A percentile compares a stretch with the other conserved stretches of the same genome.
These are phyloP conservation scores for Panicum miliaceum DNA, from an alignment of 176 grass and related monocot species.

Conservation along the genomic window DNA sequence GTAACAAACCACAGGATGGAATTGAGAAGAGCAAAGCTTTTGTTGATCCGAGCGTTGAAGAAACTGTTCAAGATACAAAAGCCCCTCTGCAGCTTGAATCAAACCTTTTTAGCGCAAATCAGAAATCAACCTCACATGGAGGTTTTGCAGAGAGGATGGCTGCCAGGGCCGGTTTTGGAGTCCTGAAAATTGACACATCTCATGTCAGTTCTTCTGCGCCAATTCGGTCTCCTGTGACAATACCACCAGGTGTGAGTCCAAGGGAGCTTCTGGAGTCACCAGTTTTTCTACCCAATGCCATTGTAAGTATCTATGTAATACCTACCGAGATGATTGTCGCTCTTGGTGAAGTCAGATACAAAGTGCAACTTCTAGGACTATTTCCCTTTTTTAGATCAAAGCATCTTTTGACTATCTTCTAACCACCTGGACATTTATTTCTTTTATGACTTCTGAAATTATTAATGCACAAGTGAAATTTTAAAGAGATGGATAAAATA, in stretches of 20 bases:
- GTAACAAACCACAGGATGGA: constrained; percentile 28
- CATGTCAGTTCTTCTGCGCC: constrained; percentile 49
- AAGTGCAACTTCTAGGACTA: neutral
- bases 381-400: neutral
- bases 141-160: constrained; percentile 71
- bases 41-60: constrained; percentile 27
- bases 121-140: constrained; percentile 44
- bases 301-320: constrained; percentile 52
- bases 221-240: constrained; percentile 66
- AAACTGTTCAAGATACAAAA: constrained; percentile 44
- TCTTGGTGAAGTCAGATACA: constrained; percentile 10
- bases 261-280: constrained; percentile 83
- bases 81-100: constrained; percentile 43
- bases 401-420: neutral
- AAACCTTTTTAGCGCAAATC: constrained; percentile 43
- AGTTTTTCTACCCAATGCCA: constrained; percentile 74
- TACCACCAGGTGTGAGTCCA: constrained; percentile 83
- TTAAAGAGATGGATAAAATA: neutral
- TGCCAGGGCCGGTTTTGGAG: constrained; percentile 60
- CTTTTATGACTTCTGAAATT: neutral
- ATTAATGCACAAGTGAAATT: neutral
- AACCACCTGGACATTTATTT: neutral
- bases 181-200: constrained; percentile 68
- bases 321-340: neutral
- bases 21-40: constrained; percentile 37